phyloP scores from a whole-genome alignment of 208 protist species.

The Herpetomonas samuelpessoai region DNA sequence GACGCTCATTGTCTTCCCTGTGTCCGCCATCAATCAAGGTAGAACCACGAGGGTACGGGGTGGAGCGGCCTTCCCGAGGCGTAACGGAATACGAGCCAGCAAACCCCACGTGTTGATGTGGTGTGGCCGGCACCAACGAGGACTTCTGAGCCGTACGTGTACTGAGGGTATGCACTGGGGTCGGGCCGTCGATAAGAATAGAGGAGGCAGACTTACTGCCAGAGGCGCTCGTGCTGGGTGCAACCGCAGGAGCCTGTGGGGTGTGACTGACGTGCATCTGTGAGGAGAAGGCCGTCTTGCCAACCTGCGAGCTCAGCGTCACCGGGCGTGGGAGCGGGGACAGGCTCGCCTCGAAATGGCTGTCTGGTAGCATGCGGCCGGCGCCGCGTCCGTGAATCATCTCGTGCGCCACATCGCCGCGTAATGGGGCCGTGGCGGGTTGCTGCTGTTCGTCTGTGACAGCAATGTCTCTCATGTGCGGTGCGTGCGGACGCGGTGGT shows the following conservation, averaged over 20 bases:
- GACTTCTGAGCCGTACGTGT: not conserved
- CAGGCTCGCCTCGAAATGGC: not conserved
- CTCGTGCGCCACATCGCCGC: too few relatives aligned
- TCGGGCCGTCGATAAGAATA: constrained; percentile 2
- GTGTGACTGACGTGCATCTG: too few relatives aligned
- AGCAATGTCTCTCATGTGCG: not conserved
- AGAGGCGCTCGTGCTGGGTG: not conserved
- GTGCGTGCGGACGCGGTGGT: not conserved
- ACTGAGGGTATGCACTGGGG: not conserved
- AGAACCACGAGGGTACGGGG: constrained; percentile 4
- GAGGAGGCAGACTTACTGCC: not conserved
- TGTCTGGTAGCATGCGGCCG: constrained; percentile 1
- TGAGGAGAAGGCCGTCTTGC: constrained; percentile 1
- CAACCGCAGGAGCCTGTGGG: not conserved
- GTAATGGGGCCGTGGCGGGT: too few relatives aligned
- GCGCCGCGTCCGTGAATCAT: too few relatives aligned
- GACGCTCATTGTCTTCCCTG: not conserved
- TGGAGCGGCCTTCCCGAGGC: constrained; percentile 8
- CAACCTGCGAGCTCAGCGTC: constrained; percentile 55
- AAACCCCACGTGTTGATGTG: too few relatives aligned
- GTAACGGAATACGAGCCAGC: constrained; percentile 12
- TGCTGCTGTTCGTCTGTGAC: too few relatives aligned
- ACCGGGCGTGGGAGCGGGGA: constrained; percentile 67
- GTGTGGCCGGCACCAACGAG: not conserved
- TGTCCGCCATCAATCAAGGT: not conserved